phyloP scores from a whole-genome alignment of 108 stramenopile genomes.

The Poteriospumella lacustris region DNA sequence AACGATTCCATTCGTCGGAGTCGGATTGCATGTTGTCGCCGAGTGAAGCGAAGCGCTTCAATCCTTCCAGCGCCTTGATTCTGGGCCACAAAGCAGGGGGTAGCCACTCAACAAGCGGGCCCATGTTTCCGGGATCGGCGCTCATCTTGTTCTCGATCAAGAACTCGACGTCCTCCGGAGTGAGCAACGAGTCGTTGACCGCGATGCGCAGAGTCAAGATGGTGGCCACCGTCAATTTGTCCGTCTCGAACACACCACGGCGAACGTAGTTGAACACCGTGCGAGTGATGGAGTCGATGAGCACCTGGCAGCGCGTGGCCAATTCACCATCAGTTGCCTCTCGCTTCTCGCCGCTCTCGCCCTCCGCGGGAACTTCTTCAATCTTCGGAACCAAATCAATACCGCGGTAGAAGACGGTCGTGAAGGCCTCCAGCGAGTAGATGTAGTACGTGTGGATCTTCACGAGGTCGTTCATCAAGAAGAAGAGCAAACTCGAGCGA shows the following conservation, averaged over 20 bases:
- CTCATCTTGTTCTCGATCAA: constrained; percentile 52
- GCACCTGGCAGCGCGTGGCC: constrained; percentile 49
- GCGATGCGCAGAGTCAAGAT: constrained; percentile 63
- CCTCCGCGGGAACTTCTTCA: not conserved
- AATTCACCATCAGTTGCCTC: constrained; percentile 59
- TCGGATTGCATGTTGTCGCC: constrained; percentile 71
- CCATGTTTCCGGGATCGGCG: constrained; percentile 68
- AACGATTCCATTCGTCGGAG: constrained; percentile 68
- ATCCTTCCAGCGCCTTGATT: constrained; percentile 63
- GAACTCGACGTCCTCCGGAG: constrained; percentile 57
- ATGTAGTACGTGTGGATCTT: constrained; percentile 77
- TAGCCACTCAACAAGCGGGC: constrained; percentile 68
- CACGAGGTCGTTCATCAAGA: constrained; percentile 69
- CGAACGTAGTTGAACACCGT: constrained; percentile 66
- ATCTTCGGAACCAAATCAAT: constrained; percentile 53
- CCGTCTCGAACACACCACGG: constrained; percentile 65
- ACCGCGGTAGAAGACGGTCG: constrained; percentile 65
- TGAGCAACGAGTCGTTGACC: constrained; percentile 59
- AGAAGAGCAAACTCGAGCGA: constrained; percentile 65
- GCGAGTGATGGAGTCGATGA: constrained; percentile 61
- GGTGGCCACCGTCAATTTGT: constrained; percentile 70
- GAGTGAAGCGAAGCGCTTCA: constrained; percentile 44
- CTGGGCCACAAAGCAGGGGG: constrained; percentile 66
- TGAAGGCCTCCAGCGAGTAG: constrained; percentile 70
- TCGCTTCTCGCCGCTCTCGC: not conserved